These are phyloP conservation scores for Cubamyces sp. DNA, from an alignment of 768 basidiomycete genomes.

Conservation along the genomic window DNA sequence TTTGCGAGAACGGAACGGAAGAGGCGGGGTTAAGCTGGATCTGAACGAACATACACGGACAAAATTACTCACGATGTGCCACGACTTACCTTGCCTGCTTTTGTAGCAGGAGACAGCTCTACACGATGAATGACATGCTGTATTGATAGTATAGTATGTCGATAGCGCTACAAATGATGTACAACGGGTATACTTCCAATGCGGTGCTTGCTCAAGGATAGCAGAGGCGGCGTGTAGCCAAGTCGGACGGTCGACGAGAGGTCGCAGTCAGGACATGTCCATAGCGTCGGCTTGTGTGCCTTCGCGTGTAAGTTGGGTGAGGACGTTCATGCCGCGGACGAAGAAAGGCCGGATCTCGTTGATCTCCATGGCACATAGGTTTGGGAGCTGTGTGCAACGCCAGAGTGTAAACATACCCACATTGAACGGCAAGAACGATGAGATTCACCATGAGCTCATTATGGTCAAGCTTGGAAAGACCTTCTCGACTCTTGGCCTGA, in stretches of 20 bases:
- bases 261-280: conserved; percentile 10
- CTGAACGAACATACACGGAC: not conserved
- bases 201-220: not conserved
- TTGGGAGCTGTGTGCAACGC: conserved; percentile 60
- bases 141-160: conserved; percentile 1
- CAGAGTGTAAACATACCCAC: conserved; percentile 2
- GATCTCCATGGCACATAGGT: conserved; percentile 89
- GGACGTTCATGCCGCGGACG: conserved; percentile 74
- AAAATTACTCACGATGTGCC: not conserved
- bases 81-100: not conserved
- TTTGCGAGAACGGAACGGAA: too few species aligned
- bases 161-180: conserved; percentile 20
- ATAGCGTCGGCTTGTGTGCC: conserved; percentile 18
- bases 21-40: too few species aligned
- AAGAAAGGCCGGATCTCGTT: conserved; percentile 94
- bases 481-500: conserved; percentile 90
- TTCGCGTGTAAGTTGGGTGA: conserved; percentile 56
- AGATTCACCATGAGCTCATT: conserved; percentile 74
- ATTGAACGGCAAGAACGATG: not conserved
- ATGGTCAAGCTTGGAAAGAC: conserved; percentile 79
- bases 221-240: not conserved
- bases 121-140: not conserved
- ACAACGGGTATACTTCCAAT: conserved; percentile 19
- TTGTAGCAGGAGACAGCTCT: not conserved
- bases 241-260: too few species aligned